These are phyloP conservation scores for Capillidium rhysosporum DNA, from an alignment of 371 early-diverging fungal species.

Conservation along the genomic window DNA sequence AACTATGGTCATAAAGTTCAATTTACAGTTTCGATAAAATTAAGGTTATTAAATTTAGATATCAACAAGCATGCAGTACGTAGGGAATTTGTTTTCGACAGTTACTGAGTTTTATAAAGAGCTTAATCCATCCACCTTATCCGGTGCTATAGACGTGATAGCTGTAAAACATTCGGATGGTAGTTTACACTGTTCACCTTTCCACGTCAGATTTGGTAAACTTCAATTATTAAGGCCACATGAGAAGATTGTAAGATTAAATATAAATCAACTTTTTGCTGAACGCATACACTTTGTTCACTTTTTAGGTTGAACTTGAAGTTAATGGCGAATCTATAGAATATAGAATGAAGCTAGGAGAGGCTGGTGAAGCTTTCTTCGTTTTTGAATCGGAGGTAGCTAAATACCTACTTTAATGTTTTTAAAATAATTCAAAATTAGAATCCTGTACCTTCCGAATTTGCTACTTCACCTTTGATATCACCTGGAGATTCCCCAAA, in stretches of 20 bases:
- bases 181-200: conserved; percentile 77
- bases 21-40: no score
- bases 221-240: conserved; percentile 72
- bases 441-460: conserved; percentile 8
- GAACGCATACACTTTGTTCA: no score
- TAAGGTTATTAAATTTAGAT: no score
- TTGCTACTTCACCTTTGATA: conserved; percentile 7
- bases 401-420: not conserved
- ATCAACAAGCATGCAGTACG: conserved; percentile 25
- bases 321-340: conserved; percentile 70
- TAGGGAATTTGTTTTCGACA: conserved; percentile 41
- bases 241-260: conserved; percentile 42
- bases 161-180: conserved; percentile 76
- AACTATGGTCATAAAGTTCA: no score
- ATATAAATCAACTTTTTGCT: not conserved
- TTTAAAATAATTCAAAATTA: not conserved
- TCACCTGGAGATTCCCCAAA: not conserved
- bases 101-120: conserved; percentile 89
- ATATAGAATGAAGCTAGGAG: conserved; percentile 92
- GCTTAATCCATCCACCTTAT: conserved; percentile 93
- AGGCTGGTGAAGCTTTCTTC: conserved; percentile 97
- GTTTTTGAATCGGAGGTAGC: conserved; percentile 26
- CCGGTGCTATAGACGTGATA: conserved; percentile 97
- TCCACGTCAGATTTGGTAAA: conserved; percentile 98
- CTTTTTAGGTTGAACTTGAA: conserved; percentile 37